Evolutionary conservation across 805 yeast genomes (phyloP).

Genomic region (Barnettozyma pratensis): DNA sequence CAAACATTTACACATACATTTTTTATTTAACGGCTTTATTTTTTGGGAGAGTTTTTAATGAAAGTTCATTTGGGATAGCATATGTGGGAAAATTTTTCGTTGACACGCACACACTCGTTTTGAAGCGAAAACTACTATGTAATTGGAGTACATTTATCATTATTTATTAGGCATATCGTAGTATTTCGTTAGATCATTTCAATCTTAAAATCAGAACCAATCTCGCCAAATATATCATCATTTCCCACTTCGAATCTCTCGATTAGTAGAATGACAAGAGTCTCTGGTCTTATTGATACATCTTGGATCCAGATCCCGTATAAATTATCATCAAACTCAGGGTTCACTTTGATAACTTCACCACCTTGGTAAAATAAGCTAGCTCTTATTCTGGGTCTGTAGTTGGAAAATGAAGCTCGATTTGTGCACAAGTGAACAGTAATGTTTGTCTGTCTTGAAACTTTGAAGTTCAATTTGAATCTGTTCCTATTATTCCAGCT

Average conservation of each 20-base stretch:
- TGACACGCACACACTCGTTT: too few relatives aligned
- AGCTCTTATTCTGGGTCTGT: constrained; percentile 43
- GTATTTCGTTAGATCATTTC: background rate
- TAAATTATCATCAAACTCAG: constrained; percentile 35
- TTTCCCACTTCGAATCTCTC: constrained; percentile 46
- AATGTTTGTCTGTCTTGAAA: constrained; percentile 17
- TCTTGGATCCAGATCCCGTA: constrained; percentile 36
- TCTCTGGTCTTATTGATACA: constrained; percentile 12
- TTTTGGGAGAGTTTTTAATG: background rate
- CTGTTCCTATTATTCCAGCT: constrained; percentile 39
- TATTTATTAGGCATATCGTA: background rate
- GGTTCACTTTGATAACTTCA: constrained; percentile 37
- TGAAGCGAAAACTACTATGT: too few relatives aligned
- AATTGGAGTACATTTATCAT: background rate
- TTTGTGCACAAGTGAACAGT: constrained; percentile 17
- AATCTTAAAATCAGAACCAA: constrained; percentile 30
- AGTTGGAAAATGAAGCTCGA: constrained; percentile 16
- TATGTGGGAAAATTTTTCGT: too few relatives aligned
- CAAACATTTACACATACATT: background rate
- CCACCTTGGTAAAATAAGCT: constrained; percentile 41
- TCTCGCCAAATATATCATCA: constrained; percentile 33
- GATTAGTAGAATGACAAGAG: constrained; percentile 34
- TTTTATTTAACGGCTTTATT: too few relatives aligned
- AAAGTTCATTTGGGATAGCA: too few relatives aligned
- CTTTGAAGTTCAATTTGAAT: constrained; percentile 28